Conservation (phyloP, 495 filamentous ascomycete species). For the Venustampulla echinocandica region DNA sequence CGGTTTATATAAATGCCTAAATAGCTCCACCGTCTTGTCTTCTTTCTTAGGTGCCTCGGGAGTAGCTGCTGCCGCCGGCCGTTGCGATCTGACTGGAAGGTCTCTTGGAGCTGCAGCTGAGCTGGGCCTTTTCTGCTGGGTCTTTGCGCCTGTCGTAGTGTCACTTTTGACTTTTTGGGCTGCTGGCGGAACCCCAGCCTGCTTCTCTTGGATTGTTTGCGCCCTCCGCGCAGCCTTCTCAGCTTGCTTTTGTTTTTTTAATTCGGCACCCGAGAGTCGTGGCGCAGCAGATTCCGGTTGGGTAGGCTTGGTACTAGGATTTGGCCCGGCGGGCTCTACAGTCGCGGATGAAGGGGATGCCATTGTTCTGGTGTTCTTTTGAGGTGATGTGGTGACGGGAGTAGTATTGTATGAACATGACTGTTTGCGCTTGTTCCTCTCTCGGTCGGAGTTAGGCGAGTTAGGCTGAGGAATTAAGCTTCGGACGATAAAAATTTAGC, state of each 20-base stretch:
- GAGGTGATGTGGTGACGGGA: no score
- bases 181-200: constrained; percentile 12
- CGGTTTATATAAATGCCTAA: constrained; percentile 77
- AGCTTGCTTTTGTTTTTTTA: constrained; percentile 70
- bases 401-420: no score
- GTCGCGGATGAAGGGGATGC: not conserved
- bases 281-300: constrained; percentile 17
- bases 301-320: not conserved
- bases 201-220: constrained; percentile 39
- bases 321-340: not conserved
- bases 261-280: constrained; percentile 54
- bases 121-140: constrained; percentile 26
- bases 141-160: constrained; percentile 25
- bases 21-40: constrained; percentile 67
- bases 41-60: constrained; percentile 38
- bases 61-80: constrained; percentile 30
- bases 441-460: no score
- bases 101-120: constrained; percentile 22
- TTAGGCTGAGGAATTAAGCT: no score
- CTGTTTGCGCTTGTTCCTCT: no score
- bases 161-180: constrained; percentile 29
- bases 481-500: no score
- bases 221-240: constrained; percentile 70
- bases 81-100: constrained; percentile 26
- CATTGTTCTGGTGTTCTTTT: no score